Evolutionary conservation across 2,329 filamentous ascomycete species (phyloP).

Genomic region (Fusarium equiseti): DNA sequence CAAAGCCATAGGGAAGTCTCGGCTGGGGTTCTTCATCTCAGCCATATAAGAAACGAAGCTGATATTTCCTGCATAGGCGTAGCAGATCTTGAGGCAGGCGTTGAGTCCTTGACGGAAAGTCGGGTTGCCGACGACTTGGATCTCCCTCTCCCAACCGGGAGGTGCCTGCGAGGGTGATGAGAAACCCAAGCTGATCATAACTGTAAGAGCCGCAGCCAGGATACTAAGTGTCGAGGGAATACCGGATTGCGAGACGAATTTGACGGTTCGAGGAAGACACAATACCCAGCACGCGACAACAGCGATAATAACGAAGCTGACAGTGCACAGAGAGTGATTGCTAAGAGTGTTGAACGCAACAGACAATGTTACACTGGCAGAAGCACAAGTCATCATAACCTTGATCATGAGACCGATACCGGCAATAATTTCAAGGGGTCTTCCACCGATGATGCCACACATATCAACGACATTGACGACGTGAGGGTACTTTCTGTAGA

Average conservation of each 20-base stretch:
- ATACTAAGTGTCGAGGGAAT: slow-evolving; percentile 48
- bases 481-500: slow-evolving; percentile 75
- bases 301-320: slow-evolving; percentile 72
- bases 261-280: slow-evolving; percentile 75
- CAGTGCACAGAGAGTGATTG: slow-evolving; percentile 70
- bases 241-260: slow-evolving; percentile 44
- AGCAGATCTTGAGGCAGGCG: slow-evolving; percentile 48
- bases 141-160: slow-evolving; percentile 44
- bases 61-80: slow-evolving; percentile 49
- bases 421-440: slow-evolving; percentile 41
- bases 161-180: slow-evolving; percentile 37
- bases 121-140: slow-evolving; percentile 40
- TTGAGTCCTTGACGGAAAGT: slow-evolving; percentile 46
- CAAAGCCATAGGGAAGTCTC: slow-evolving; percentile 50
- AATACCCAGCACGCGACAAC: slow-evolving; percentile 69
- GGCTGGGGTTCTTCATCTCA: slow-evolving; percentile 51
- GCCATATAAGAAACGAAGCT: slow-evolving; percentile 51
- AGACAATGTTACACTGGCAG: slow-evolving; percentile 73
- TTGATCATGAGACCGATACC: slow-evolving; percentile 75
- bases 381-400: slow-evolving; percentile 76
- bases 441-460: slow-evolving; percentile 63
- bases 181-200: slow-evolving; percentile 49
- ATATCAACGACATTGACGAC: slow-evolving; percentile 78
- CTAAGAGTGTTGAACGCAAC: slow-evolving; percentile 76
- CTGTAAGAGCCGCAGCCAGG: slow-evolving; percentile 45